phyloP scores from a whole-genome alignment of 306 rosid species.

The Spatholobus suberectus region DNA sequence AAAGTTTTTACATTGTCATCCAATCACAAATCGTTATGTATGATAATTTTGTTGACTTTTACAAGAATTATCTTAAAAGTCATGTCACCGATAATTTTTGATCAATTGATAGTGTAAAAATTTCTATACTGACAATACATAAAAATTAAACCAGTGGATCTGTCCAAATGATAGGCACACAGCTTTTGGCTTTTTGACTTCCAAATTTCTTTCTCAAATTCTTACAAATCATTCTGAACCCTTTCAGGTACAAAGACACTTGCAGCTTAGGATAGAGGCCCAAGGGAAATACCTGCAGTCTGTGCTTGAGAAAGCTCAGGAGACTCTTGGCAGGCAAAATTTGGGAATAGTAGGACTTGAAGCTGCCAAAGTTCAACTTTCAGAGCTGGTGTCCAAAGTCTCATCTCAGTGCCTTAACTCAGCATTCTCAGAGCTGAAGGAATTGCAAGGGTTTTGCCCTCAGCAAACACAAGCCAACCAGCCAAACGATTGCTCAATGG shows the following conservation, averaged over 20 bases:
- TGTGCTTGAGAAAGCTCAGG: slow-evolving; percentile 92
- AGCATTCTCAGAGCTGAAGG: slow-evolving; percentile 69
- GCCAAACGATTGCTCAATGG: slow-evolving; percentile 75
- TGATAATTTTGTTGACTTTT: background rate
- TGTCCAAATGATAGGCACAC: background rate
- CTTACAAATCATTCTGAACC: slow-evolving; percentile 26
- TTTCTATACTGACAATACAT: background rate
- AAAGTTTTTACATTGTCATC: background rate
- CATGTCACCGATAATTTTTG: background rate
- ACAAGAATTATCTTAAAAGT: background rate
- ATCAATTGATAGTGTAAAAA: background rate
- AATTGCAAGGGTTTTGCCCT: slow-evolving; percentile 58
- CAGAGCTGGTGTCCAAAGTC: slow-evolving; percentile 86
- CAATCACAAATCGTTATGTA: background rate
- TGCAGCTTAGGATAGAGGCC: slow-evolving; percentile 90
- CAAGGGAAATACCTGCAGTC: slow-evolving; percentile 97
- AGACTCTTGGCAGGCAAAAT: slow-evolving; percentile 87
- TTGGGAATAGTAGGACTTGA: slow-evolving; percentile 83
- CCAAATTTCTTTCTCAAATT: slow-evolving; percentile 15
- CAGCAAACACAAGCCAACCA: slow-evolving; percentile 51
- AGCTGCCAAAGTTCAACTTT: slow-evolving; percentile 89
- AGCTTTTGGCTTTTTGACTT: background rate
- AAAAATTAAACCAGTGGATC: background rate
- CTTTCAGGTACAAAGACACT: slow-evolving; percentile 91
- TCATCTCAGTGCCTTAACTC: slow-evolving; percentile 83